Percentiles rank a stretch among this genome's conserved stretches.
These are phyloP conservation scores for Globisporangium mamillatum DNA, from an alignment of 352 stramenopile species.

Conservation along the genomic window DNA sequence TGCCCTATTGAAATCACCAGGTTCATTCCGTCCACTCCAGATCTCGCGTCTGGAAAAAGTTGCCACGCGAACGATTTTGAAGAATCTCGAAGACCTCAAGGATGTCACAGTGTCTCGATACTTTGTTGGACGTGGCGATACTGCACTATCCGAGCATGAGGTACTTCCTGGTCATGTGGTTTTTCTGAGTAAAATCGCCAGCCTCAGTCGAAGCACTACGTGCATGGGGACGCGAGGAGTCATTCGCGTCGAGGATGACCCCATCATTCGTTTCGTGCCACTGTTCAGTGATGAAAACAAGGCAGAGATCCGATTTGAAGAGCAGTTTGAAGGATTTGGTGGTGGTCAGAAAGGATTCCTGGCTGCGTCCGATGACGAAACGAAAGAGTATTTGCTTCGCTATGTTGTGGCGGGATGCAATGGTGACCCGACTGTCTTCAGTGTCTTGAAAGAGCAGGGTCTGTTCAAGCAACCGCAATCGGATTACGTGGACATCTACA, in stretches of 20 bases:
- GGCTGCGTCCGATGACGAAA: slow-evolving; percentile 57
- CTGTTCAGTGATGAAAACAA: slow-evolving; percentile 36
- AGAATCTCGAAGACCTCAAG: slow-evolving; percentile 27
- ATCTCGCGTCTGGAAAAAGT: slow-evolving; percentile 48
- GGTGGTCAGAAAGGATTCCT: slow-evolving; percentile 33
- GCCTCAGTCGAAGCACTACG: slow-evolving; percentile 60
- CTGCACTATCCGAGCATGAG: slow-evolving; percentile 26
- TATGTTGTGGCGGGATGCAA: slow-evolving; percentile 43
- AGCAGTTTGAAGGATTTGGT: slow-evolving; percentile 37
- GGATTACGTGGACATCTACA: slow-evolving; percentile 54
- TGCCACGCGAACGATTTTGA: slow-evolving; percentile 37
- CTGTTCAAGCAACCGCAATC: slow-evolving; percentile 53
- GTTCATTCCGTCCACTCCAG: slow-evolving; percentile 24
- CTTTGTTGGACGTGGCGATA: slow-evolving; percentile 43
- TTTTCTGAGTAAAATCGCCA: slow-evolving; percentile 38
- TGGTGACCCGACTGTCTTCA: slow-evolving; percentile 40
- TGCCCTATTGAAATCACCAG: neutral
- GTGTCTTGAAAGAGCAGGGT: slow-evolving; percentile 41
- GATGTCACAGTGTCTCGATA: slow-evolving; percentile 29
- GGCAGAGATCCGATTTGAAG: slow-evolving; percentile 20
- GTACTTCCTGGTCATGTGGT: slow-evolving; percentile 37
- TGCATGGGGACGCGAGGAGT: slow-evolving; percentile 50
- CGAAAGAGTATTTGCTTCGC: slow-evolving; percentile 60
- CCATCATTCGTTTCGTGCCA: slow-evolving; percentile 78
- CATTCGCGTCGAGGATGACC: slow-evolving; percentile 70